A percentile compares a stretch with the other conserved stretches of the same genome.
These are phyloP conservation scores for Phytopythium sindhum DNA, from an alignment of 352 stramenopile genomes.

Conservation along the genomic window DNA sequence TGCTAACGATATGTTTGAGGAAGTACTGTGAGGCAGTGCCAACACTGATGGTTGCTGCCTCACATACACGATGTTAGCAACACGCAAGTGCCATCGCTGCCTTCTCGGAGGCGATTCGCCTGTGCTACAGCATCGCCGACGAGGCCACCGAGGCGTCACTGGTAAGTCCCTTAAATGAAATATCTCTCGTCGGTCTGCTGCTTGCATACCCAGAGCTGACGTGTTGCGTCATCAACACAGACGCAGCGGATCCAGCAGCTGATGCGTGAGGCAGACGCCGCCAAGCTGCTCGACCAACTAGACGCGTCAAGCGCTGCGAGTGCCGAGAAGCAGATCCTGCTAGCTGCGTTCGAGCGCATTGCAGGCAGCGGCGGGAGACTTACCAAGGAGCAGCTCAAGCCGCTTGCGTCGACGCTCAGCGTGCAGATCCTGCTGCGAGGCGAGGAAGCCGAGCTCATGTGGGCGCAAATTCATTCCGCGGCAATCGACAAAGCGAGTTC, in stretches of 20 bases:
- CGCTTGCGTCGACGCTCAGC: constrained; percentile 28
- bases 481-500: constrained; percentile 9
- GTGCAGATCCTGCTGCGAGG: constrained; percentile 22
- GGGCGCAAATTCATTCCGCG: constrained; percentile 22
- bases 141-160: constrained; percentile 42
- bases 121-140: constrained; percentile 43
- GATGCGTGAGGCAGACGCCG: constrained; percentile 27
- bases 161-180: constrained; percentile 23
- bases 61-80: constrained; percentile 17
- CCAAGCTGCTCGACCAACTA: constrained; percentile 21
- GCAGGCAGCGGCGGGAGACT: constrained; percentile 13
- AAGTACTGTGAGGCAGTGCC: background rate
- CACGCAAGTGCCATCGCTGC: constrained; percentile 22
- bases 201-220: background rate
- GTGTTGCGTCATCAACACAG: constrained; percentile 12
- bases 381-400: constrained; percentile 27
- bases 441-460: constrained; percentile 54
- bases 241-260: constrained; percentile 38
- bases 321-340: constrained; percentile 33
- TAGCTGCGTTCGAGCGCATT: constrained; percentile 31
- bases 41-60: background rate
- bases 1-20: background rate
- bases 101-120: constrained; percentile 37
- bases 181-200: background rate
- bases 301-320: constrained; percentile 10